Conservation (phyloP, 257 asterid genomes). For the Paraleonurus japonicus region DNA sequence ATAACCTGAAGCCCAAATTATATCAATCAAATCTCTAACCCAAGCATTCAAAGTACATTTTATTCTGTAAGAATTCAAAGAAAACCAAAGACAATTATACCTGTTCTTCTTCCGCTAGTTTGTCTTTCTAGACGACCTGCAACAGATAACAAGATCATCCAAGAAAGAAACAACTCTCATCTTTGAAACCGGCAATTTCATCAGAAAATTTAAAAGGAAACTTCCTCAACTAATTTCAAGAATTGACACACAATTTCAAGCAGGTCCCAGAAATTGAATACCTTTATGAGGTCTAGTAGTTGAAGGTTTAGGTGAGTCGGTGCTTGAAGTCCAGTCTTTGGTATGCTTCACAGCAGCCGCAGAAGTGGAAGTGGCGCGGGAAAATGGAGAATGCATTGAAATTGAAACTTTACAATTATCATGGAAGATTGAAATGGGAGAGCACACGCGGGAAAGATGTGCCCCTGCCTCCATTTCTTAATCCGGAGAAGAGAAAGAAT, state of each 20-base stretch:
- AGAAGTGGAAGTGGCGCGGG: conserved; percentile 23
- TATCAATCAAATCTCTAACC: not conserved
- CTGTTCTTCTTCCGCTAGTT: conserved; percentile 21
- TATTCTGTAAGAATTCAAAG: not conserved
- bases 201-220: not conserved
- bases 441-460: conserved; percentile 24
- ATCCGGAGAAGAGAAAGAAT: not conserved
- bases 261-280: not conserved
- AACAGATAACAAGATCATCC: conserved; percentile 15
- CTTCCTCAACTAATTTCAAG: not conserved
- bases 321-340: conserved; percentile 23
- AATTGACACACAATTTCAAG: not conserved
- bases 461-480: conserved; percentile 33
- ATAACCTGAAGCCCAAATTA: conserved; percentile 38
- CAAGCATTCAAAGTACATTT: not conserved
- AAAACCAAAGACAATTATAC: not conserved
- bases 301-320: conserved; percentile 29
- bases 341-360: conserved; percentile 24
- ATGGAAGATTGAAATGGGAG: conserved; percentile 23
- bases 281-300: conserved; percentile 30
- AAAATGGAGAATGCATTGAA: conserved; percentile 19
- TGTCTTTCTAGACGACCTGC: conserved; percentile 24
- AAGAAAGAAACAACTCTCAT: not conserved
- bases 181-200: not conserved
- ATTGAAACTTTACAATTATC: not conserved